A percentile compares a stretch with the other conserved stretches of the same genome.
Conservation (phyloP, 345 rosid genomes). For the rapeseed (Brassica napus) region Da-Ae NC_063440.1:2788001-2788500, state of each 20-base stretch:
- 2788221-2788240: neutral
- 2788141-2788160: neutral
- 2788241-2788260: neutral
- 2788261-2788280: neutral
- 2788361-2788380: no score
- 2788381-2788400: no score
- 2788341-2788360: no score
- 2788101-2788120: neutral
- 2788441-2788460: no score
- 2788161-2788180: neutral
- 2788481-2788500: no score
- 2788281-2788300: no score
- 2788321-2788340: no score
- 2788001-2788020: neutral
- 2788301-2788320: neutral
- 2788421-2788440: no score
- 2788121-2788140: neutral
- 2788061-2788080: slow-evolving; percentile 30
- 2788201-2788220: neutral
- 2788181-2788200: neutral
- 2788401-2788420: no score
- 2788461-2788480: no score
- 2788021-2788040: neutral
- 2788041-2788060: neutral
- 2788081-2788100: neutral